These are phyloP conservation scores for Teunomyces kruisii DNA, from an alignment of 805 yeast species.

Conservation along the genomic window DNA sequence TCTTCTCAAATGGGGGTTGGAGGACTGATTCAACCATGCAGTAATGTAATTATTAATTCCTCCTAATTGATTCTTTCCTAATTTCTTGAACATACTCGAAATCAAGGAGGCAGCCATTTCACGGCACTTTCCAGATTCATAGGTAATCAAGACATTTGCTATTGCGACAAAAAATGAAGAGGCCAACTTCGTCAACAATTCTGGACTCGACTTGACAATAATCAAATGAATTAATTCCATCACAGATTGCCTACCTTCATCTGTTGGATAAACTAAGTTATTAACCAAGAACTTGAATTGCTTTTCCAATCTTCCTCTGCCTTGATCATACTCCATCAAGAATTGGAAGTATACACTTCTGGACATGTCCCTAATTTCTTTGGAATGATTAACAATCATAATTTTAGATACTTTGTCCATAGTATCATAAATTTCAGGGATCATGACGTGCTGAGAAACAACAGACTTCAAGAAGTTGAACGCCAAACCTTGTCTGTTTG, in stretches of 20 bases:
- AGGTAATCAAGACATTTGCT: conserved; percentile 74
- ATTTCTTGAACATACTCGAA: conserved; percentile 50
- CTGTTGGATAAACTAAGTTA: conserved; percentile 81
- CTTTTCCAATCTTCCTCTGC: conserved; percentile 77
- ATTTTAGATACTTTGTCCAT: conserved; percentile 79
- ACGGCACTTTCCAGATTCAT: conserved; percentile 74
- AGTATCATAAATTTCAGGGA: conserved; percentile 88
- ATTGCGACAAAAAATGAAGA: conserved; percentile 82
- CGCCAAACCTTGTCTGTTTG: conserved; percentile 83
- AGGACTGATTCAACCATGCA: conserved; percentile 59
- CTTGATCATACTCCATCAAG: conserved; percentile 92
- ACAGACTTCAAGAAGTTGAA: conserved; percentile 79
- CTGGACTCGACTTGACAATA: conserved; percentile 61
- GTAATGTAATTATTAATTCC: conserved; percentile 41
- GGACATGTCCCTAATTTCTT: conserved; percentile 79
- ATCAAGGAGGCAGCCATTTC: conserved; percentile 75
- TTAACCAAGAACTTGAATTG: conserved; percentile 78
- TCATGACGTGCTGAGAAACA: conserved; percentile 66
- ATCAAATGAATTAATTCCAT: conserved; percentile 80
- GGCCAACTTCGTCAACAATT: conserved; percentile 58
- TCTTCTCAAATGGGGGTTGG: conserved; percentile 54
- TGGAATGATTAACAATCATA: conserved; percentile 86
- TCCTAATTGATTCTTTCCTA: conserved; percentile 34
- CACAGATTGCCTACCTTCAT: conserved; percentile 84
- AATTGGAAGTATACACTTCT: conserved; percentile 82